These are phyloP conservation scores for Solanum sejunctum DNA, from an alignment of 257 asterid species.

Conservation along the genomic window DNA sequence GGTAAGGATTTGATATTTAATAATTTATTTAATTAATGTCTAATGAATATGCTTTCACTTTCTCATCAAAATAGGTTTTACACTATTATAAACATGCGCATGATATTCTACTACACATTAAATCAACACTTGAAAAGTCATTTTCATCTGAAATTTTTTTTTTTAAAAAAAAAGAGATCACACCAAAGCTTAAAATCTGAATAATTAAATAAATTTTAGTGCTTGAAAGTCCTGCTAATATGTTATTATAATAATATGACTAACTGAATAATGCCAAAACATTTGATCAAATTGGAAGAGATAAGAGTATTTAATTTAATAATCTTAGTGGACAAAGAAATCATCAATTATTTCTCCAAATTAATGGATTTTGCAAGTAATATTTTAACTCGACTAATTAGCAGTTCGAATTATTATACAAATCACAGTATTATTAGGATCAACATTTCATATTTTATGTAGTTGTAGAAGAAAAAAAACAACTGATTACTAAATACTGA, in stretches of 20 bases:
- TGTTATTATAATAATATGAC: not conserved
- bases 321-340: not conserved
- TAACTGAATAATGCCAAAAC: not conserved
- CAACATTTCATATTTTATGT: not conserved
- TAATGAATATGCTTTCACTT: not conserved
- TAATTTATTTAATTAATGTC: not conserved
- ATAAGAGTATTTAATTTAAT: not conserved
- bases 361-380: not conserved
- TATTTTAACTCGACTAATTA: not conserved
- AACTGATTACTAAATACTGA: not conserved
- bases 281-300: not conserved
- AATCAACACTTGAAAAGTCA: not conserved
- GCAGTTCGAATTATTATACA: not conserved
- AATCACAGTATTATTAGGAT: not conserved
- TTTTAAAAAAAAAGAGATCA: not conserved
- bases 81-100: not conserved
- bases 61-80: not conserved
- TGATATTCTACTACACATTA: not conserved
- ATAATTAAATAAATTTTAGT: not conserved
- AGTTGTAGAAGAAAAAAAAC: not conserved
- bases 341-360: not conserved
- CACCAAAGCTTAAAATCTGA: not conserved
- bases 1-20: not conserved
- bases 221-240: not conserved
- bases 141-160: not conserved